Base-by-base conservation (phyloP, 768 basidiomycete species). In the Tulasnella sp. region DNA sequence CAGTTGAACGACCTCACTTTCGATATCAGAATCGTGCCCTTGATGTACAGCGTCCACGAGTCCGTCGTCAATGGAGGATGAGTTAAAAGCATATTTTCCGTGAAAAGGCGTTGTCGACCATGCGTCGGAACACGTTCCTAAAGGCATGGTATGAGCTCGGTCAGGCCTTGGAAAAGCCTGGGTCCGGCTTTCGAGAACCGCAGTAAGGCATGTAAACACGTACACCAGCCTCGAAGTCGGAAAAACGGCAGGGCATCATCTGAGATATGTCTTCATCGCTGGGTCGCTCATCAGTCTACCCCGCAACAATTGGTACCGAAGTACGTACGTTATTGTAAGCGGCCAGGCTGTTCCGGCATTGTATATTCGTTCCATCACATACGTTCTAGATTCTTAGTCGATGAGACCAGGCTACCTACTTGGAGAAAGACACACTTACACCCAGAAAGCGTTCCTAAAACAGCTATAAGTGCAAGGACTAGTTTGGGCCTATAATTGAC, bases 41-140 rank as follows among this genome's bases (percentile, higher is more conserved):
- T 91, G 78, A 90, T 83, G 75, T 89, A 90, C 16, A 92, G 76
- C 8, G 85, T 84, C 76, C 91, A 91, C 0, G 90, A 86, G 78
- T 91, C 91, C 0, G 86, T 86, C 75, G 87, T 85, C 16, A 83
- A 82, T 40, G 85, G 85, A 19, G 86, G 86, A 77, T 92, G 89
- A 4, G 80, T 77, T 3, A 87, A 81, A n/a, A 91, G 82, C 29
- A 90, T 79, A 75, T 89, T 84, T 71, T 80, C 83, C 7, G 84
- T 84, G 73, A 89, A 86, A 0, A 89, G 86, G 86, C 89, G 89
- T 78, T 91, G 90, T 8, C 90, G 84, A 11, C 44, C 44, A 22
- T 69, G 44, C n/a, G 36, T 69, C 22, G 73, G 64, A 19, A 42
- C 71, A 29, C 26, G 26, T 59, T 36, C 74, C 39, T 44, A 34